These are phyloP conservation scores for Chalciporus chontae DNA, from an alignment of 768 basidiomycete genomes.

Conservation along the genomic window DNA sequence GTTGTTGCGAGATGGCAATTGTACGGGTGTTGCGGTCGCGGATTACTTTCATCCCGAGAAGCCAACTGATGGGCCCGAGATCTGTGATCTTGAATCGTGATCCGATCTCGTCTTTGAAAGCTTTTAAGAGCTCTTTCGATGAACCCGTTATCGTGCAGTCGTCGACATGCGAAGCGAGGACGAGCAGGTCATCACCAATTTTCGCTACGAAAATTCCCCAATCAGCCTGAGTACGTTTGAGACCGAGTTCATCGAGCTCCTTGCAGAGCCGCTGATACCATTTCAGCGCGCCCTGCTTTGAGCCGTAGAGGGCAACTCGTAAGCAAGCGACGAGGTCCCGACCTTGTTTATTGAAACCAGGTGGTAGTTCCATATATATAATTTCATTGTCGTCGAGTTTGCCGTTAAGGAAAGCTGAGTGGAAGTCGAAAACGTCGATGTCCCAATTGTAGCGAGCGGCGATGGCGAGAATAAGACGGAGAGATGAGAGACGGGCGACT, in stretches of 20 bases:
- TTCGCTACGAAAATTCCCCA: slow-evolving; percentile 2
- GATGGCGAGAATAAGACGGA: neutral
- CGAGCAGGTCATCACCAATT: neutral
- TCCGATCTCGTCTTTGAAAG: slow-evolving; percentile 4
- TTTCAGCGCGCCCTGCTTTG: slow-evolving; percentile 6
- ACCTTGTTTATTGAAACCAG: slow-evolving; percentile 15
- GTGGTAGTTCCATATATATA: slow-evolving; percentile 44
- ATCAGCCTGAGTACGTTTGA: neutral
- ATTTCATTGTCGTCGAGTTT: slow-evolving; percentile 15
- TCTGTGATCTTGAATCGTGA: neutral
- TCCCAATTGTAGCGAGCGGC: neutral
- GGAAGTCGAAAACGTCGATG: neutral
- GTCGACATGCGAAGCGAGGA: slow-evolving; percentile 1
- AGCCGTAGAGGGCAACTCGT: neutral
- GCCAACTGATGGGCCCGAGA: slow-evolving; percentile 6
- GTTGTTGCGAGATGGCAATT: neutral
- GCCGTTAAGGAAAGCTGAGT: neutral
- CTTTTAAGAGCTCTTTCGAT: neutral
- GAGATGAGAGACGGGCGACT: neutral
- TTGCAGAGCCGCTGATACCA: slow-evolving; percentile 3
- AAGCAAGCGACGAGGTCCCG: slow-evolving; percentile 12
- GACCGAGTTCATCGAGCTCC: neutral
- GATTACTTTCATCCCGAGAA: slow-evolving; percentile 7
- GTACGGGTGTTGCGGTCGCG: neutral
- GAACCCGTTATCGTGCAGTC: slow-evolving; percentile 4